Base-by-base conservation (phyloP, 805 yeast genomes). In the Metschnikowia kunwiensis region DNA sequence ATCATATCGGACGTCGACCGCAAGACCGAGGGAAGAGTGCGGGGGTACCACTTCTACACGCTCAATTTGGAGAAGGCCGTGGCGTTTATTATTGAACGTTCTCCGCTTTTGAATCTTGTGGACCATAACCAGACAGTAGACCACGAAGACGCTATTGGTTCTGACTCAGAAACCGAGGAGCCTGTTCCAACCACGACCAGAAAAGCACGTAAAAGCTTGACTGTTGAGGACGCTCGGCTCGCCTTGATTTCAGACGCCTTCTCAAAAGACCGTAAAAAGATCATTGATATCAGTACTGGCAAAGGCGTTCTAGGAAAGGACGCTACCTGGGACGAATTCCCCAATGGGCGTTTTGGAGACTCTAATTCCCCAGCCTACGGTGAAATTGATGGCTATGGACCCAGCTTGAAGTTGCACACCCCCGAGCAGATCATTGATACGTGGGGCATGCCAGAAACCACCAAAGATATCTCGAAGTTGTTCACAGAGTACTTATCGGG, bases 311-410 rank as follows among this genome's bases (percentile, higher is more conserved):
- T 86, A 18, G 95, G 95, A 23, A 78, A 86, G 51, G 93, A 86
- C 58, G 95, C 95, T 4, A 85, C 89, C 1, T 89, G 97, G 97
- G 97, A 89, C 67, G 97, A 89, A 54, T 89, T 86, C 61, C 93
- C 96, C 18, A 87, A 89, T 61, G 96, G 97, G 56, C 75, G 97
- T 65, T 87, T 86, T 60, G 95, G 97, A 65, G 95, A 88, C 63
- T 85, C 96, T 0, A 72, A 93, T 52, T 86, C 96, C 22, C 96
- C 97, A 13, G 97, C 97, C 1, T 91, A 85, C 61, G 98, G 97
- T 68, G 97, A 91, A 63, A 86, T 91, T 51, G 97, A 89, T 58
- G 97, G 97, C 20, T 93, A 91, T 58, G 97, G 97, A 2, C 96
- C 97, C 0, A 77, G 84, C 2, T 74, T 93, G 51, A 89, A 89